Evolutionary conservation across 1,284 basidiomycete species (phyloP).

Genomic region (Cystobasidium slooffiae): DNA sequence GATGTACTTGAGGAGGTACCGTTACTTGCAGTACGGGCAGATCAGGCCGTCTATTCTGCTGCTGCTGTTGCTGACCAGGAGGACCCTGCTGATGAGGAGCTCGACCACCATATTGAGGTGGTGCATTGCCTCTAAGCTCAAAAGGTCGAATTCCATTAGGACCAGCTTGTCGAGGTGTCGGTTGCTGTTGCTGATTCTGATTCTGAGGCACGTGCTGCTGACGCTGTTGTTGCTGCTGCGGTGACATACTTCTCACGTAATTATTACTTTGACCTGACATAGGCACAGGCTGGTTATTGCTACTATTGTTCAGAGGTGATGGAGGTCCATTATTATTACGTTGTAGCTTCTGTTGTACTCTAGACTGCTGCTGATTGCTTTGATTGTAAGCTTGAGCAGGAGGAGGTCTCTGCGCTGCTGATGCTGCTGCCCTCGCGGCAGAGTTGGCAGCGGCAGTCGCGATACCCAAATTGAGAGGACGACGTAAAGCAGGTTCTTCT

Average conservation of each 20-base stretch:
- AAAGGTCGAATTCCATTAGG: constrained; percentile 9
- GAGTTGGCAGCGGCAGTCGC: constrained; percentile 21
- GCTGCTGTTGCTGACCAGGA: neutral
- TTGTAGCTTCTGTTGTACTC: constrained; percentile 26
- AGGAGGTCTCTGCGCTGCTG: neutral
- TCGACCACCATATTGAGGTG: neutral
- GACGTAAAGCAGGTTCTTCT: constrained; percentile 2
- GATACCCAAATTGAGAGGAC: constrained; percentile 27
- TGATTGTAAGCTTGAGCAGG: neutral
- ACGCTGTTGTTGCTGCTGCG: neutral
- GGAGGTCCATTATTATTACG: constrained; percentile 1
- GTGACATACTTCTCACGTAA: neutral
- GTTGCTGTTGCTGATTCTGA: constrained; percentile 20
- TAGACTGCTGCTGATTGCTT: neutral
- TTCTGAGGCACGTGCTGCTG: constrained; percentile 19
- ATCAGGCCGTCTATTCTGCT: neutral
- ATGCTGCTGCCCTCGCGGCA: constrained; percentile 15
- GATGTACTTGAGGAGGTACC: constrained; percentile 14
- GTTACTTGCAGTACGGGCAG: constrained; percentile 35
- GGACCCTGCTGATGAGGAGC: neutral
- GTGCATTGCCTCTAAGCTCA: constrained; percentile 12
- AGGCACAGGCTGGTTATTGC: no score
- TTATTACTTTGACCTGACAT: no score
- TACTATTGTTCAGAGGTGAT: neutral
- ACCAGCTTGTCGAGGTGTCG: constrained; percentile 10